phyloP scores from a whole-genome alignment of 306 rosid species.

The Castanea mollissima region DNA sequence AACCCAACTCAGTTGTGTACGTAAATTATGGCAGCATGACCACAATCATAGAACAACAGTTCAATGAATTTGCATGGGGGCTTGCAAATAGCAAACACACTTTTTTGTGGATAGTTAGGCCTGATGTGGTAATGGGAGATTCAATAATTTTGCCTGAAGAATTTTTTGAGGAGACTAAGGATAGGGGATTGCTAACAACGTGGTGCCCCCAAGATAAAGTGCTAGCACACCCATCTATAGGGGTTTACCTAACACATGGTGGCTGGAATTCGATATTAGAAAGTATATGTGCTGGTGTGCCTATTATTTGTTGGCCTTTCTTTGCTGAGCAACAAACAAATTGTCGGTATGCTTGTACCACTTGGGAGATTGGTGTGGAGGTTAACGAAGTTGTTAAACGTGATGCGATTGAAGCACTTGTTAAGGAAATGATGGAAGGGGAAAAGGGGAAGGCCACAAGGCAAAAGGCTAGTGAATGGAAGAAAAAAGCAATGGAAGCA shows the following conservation, averaged over 20 bases:
- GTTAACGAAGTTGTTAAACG: conserved; percentile 32
- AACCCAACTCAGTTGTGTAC: conserved; percentile 37
- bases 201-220: conserved; percentile 51
- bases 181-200: conserved; percentile 31
- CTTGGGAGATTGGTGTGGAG: conserved; percentile 45
- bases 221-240: conserved; percentile 40
- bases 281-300: conserved; percentile 36
- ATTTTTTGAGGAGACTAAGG: conserved; percentile 35
- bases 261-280: conserved; percentile 54
- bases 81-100: conserved; percentile 38
- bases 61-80: conserved; percentile 52
- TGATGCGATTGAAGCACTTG: conserved; percentile 20
- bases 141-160: conserved; percentile 21
- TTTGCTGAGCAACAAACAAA: conserved; percentile 47
- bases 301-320: conserved; percentile 55
- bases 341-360: conserved; percentile 36
- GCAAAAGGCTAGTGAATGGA: conserved; percentile 34
- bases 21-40: conserved; percentile 43
- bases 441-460: conserved; percentile 22
- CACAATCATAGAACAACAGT: conserved; percentile 25
- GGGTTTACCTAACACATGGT: conserved; percentile 42
- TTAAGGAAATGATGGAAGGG: conserved; percentile 46
- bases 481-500: conserved; percentile 36
- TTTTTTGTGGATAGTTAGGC: conserved; percentile 46
- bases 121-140: conserved; percentile 36